These are phyloP conservation scores for Trichophyton rubrum DNA, from an alignment of 2,329 filamentous ascomycete species.

Conservation along the genomic window DNA sequence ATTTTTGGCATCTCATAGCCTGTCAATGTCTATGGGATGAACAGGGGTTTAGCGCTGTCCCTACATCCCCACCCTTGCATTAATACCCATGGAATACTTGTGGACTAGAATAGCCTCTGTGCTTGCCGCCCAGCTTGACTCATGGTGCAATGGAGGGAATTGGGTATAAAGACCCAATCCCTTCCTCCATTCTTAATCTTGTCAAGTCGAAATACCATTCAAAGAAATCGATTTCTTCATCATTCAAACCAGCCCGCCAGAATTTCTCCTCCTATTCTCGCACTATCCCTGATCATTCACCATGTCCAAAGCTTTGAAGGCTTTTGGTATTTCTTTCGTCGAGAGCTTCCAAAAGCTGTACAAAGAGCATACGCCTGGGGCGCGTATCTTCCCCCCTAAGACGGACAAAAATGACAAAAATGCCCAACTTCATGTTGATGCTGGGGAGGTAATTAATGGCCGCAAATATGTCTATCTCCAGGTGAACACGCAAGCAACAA, in stretches of 20 bases:
- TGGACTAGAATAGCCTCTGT: too few species aligned
- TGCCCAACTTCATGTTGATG: conserved; percentile 3
- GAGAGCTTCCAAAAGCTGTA: background rate
- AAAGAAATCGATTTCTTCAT: background rate
- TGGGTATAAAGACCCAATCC: background rate
- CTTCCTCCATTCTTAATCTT: background rate
- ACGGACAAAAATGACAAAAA: conserved; percentile 4
- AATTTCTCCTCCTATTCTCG: background rate
- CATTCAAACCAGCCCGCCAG: background rate
- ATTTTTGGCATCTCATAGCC: too few species aligned
- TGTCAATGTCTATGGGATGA: too few species aligned
- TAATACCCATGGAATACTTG: too few species aligned
- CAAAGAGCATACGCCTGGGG: background rate
- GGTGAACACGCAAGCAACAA: conserved; percentile 1
- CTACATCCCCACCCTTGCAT: too few species aligned
- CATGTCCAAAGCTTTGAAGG: background rate
- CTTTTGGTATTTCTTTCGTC: too few species aligned
- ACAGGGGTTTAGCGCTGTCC: too few species aligned
- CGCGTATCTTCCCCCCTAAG: conserved; percentile 4
- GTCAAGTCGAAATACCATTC: background rate
- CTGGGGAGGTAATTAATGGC: conserved; percentile 5
- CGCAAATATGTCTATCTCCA: conserved; percentile 5
- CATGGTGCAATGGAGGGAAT: background rate
- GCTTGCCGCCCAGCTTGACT: too few species aligned
- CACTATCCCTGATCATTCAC: background rate